Evolutionary conservation across 108 stramenopile species (phyloP), one percentile per base, ranked within the genome.

Genomic region (Licmophora abbreviata): DNA sequence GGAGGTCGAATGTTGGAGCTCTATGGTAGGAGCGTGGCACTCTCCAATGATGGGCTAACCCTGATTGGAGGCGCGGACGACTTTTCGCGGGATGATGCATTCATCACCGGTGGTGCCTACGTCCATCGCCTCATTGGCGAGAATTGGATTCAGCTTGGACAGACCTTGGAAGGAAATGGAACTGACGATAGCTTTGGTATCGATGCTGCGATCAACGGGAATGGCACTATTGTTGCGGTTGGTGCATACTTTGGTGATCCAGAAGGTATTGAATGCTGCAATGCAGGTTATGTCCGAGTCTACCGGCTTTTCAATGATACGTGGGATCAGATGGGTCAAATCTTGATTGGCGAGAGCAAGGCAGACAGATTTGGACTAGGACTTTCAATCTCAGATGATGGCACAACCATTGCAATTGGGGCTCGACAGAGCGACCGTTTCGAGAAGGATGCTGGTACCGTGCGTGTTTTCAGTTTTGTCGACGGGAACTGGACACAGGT

Each of bases 371-470:
- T 40, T 30, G 56, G 63, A 12, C 11, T 7, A 1, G 34, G 46
- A 0, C 34, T 64, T 20, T 56, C 56, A 21, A 46, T 64, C 2
- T 56, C 63, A 29, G 18, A 18, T 21, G 56, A 63, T 43, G 63
- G 63, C n/a, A 54, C 1, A 15, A 46, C 29, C 17, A 0, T 63
- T 2, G 61, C 54, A 2, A 47, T 55, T 1, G 59, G 59, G 23
- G 35, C 34, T 1, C 30, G 4, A 12, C 10, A 10, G 2, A 45
- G 17, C 6, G 12, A 30, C 48, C 14, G 14, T 4, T 10, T n/a
- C 12, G 48, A 24, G 3, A 0, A 29, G 8, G 23, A 20, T 27
- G 10, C 54, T 18, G 56, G 56, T 33, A 7, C 7, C 29, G 56
- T 58, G 4, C 27, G 26, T 14, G 45, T 58, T 0, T 58, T 30